These are phyloP conservation scores for Penicillium cosmopolitanum DNA, from an alignment of 495 filamentous ascomycete genomes.

Conservation along the genomic window DNA sequence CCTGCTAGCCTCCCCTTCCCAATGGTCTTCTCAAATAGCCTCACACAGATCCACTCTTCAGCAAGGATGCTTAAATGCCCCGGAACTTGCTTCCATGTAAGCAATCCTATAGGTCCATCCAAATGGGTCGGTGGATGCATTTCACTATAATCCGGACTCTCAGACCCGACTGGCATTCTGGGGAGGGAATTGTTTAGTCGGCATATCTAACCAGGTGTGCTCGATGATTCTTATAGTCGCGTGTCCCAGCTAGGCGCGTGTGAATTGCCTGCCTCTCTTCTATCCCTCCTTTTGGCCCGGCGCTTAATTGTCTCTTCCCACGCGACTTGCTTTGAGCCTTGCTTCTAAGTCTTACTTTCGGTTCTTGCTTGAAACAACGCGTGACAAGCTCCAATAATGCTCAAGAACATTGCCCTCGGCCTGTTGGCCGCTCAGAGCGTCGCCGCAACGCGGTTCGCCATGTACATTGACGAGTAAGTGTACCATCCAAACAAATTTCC, in stretches of 20 bases:
- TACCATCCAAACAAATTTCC: not conserved
- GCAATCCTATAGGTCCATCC: not conserved
- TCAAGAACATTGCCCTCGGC: conserved; percentile 34
- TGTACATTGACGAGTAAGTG: conserved; percentile 48
- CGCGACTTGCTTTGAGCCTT: not conserved
- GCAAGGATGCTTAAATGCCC: conserved; percentile 21
- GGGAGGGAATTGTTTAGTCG: not conserved
- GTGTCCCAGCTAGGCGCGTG: conserved; percentile 5
- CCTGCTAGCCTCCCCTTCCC: conserved; percentile 3
- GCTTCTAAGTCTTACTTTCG: not conserved
- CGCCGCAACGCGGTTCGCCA: conserved; percentile 35
- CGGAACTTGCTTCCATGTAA: not conserved
- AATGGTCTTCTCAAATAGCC: conserved; percentile 1
- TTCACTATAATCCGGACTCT: not conserved
- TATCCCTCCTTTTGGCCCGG: not conserved
- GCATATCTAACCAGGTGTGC: not conserved
- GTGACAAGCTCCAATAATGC: conserved; percentile 25
- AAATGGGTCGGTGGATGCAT: not conserved
- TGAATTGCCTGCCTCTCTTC: not conserved
- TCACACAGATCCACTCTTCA: conserved; percentile 1
- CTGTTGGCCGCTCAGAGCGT: conserved; percentile 39
- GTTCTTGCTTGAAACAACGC: not conserved
- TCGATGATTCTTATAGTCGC: conserved; percentile 4
- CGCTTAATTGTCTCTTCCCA: too few relatives aligned
- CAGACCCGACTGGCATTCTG: not conserved